Evolutionary conservation across 2,329 filamentous ascomycete species (phyloP), one percentile per base, ranked within the genome.

Genomic region (Curvularia hawaiiensis): DNA sequence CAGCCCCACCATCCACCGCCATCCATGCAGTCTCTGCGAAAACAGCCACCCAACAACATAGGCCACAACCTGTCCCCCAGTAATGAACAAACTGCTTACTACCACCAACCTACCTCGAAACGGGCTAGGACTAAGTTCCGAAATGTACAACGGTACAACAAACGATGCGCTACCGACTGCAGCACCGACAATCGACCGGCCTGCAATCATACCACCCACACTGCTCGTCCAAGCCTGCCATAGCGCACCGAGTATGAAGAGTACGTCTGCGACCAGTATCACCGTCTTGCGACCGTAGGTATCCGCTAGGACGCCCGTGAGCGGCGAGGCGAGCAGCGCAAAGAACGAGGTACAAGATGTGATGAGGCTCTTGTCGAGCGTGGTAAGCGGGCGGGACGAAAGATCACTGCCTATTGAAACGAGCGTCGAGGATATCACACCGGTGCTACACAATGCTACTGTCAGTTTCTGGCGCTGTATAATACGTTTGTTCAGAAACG

Each of bases 1-100:
- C 0, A 97, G 77, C 0, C 93, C 93, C 0, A 97, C 92, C 85
- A 97, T 93, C 88, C 90, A 96, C 49, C 92, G 83, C 93, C 94
- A 98, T 1, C 90, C 91, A 44, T 69, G 62, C 3, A 50, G 58
- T 8, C 84, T 82, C 10, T 61, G 60, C 6, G 86, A 83, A 46
- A 96, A 88, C 0, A 82, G 75, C 89, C 90, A 97, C 1, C 94
- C 94, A 7, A 92, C 79, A 1, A 96, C 73, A 75, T 97, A 97
- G 2, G 94, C 93, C 20, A 96, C 85, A 2, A 97, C 90, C 77
- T 97, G 93, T 0, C 94, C 94, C 11, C 90, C 81, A 0, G 93
- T 97, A 55, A 97, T 89, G 65, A 96, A 92, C 22, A 97, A 79
- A 26, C 89, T 87, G 58, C 91, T 88, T 54, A 95, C 85, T 1